Conservation (phyloP, 768 basidiomycete species). For the Kockovaella imperatae region DNA sequence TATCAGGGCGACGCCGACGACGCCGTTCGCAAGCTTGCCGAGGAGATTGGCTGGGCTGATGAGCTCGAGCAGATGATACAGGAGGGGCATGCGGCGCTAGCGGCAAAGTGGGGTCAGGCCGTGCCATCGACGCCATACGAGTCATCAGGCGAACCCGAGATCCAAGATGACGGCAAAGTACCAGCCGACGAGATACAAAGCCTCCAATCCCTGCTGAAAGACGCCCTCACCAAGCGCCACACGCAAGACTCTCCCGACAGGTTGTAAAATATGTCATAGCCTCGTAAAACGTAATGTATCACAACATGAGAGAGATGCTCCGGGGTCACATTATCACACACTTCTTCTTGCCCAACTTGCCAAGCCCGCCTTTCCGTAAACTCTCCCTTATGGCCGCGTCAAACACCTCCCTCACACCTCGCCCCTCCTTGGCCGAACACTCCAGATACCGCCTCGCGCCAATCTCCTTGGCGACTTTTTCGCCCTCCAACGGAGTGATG, state of each 20-base stretch:
- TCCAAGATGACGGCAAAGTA: conserved; percentile 1
- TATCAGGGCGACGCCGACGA: conserved; percentile 50
- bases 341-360: conserved; percentile 60
- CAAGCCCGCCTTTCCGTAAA: conserved; percentile 64
- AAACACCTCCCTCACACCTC: conserved; percentile 87
- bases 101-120: conserved; percentile 3
- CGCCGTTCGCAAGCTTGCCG: conserved; percentile 56
- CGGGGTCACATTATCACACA: conserved; percentile 57
- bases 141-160: too few relatives aligned
- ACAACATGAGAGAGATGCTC: too few relatives aligned
- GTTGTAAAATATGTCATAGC: too few relatives aligned
- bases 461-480: conserved; percentile 79
- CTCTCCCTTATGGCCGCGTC: conserved; percentile 79
- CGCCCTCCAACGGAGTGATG: conserved; percentile 73
- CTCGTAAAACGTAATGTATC: too few relatives aligned
- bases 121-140: too few relatives aligned
- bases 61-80: conserved; percentile 20
- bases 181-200: conserved; percentile 49
- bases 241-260: background rate
- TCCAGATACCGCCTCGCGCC: conserved; percentile 81
- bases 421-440: conserved; percentile 87
- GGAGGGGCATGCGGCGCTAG: conserved; percentile 5
- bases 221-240: background rate
- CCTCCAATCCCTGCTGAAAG: too few relatives aligned
- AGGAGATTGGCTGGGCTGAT: conserved; percentile 61